Conservation (phyloP, 148 eudicot species). For the Camellia sinensis region DNA sequence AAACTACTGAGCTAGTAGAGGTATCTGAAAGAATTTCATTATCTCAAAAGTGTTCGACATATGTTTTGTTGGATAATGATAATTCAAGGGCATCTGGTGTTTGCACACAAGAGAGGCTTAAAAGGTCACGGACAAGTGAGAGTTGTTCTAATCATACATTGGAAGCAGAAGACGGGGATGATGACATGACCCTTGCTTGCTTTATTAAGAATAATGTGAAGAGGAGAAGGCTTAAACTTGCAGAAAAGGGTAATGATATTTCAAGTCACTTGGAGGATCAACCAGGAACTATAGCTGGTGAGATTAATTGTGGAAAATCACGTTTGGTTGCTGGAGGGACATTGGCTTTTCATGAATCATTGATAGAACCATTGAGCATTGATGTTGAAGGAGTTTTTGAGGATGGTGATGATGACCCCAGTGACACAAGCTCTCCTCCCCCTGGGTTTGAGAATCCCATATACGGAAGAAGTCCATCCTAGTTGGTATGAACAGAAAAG, state of each 20-base stretch:
- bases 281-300: background rate
- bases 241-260: background rate
- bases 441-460: conserved; percentile 18
- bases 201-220: conserved; percentile 17
- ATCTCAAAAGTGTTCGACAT: conserved; percentile 1
- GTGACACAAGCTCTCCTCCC: conserved; percentile 7
- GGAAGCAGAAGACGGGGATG: conserved; percentile 10
- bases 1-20: background rate
- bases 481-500: background rate
- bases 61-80: background rate
- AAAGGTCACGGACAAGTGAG: background rate
- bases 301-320: background rate
- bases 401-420: background rate
- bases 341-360: background rate
- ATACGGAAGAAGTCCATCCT: background rate
- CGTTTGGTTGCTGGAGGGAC: background rate
- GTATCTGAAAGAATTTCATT: background rate
- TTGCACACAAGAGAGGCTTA: background rate
- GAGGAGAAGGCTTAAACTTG: conserved; percentile 13
- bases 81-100: background rate
- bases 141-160: background rate
- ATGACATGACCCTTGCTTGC: conserved; percentile 25
- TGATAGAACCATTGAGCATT: background rate
- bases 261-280: background rate
- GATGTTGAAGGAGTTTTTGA: background rate